Base-by-base conservation (phyloP, 805 yeast species). In the Candida glaebosa region DNA sequence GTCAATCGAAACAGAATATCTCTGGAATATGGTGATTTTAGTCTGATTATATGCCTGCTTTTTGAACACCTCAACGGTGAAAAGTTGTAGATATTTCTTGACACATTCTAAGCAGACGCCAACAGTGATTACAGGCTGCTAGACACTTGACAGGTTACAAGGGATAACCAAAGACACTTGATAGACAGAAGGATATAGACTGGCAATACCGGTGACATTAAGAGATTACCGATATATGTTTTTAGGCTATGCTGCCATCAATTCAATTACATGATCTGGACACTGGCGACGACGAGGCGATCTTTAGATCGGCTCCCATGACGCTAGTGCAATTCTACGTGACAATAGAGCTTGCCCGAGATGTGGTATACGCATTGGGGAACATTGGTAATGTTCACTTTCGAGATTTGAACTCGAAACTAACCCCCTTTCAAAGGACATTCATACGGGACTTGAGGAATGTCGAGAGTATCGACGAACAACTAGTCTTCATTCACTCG, bases 241-340 rank as follows among this genome's bases (percentile, higher is more conserved):
- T 12, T 30, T 18, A 14, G 32, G 38, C 36, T 31, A 34, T n/a
- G 36, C n/a, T 20, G 22, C 40, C 24, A 36, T 40, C 47, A 38
- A 48, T 37, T 47, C 48, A 15, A 25, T 35, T 17, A 55, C 48
- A 14, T 6, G 26, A 31, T 28, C 40, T 26, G 16, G 26, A 16
- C 37, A 22, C 22, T 39, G 40, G 6, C 3, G 40, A 44, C 9
- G 37, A 43, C 6, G 75, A 69, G 55, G 71, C 71, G 18, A 63
- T 69, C 12, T 69, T 68, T 50, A 52, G 78, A 36, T 69, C 75
- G 18, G 76, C 77, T 7, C 74, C 76, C 7, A 73, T 73, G 78
- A 57, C 71, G 2, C 52, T 73, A 34, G 75, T 72, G 10, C 78
- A 73, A 45, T 67, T 73, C 56, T 73, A 70, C 46, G 72, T 73